These are phyloP conservation scores for Tricholoma terreum DNA, from an alignment of 768 basidiomycete genomes.

Conservation along the genomic window DNA sequence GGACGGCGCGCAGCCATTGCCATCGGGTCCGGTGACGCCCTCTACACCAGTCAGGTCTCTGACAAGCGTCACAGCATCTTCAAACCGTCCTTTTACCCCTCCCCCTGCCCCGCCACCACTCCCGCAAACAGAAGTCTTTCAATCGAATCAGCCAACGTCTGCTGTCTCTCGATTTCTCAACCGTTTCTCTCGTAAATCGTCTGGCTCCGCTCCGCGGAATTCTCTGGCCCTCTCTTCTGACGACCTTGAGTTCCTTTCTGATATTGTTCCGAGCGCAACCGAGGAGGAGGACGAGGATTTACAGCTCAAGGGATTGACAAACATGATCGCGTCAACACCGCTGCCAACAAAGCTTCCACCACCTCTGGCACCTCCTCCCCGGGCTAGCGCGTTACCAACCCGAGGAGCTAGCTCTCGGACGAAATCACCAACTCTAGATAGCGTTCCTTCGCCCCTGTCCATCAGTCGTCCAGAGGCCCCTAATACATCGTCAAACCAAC, in stretches of 20 bases:
- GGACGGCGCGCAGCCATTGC: conserved; percentile 13
- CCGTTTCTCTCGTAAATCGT: conserved; percentile 57
- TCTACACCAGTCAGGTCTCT: conserved; percentile 6
- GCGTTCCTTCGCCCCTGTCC: neutral
- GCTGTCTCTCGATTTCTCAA: conserved; percentile 82
- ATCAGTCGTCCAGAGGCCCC: neutral
- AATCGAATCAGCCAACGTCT: conserved; percentile 44
- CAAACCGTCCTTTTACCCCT: neutral
- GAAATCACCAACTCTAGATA: neutral
- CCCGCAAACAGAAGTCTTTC: conserved; percentile 15
- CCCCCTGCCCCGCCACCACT: conserved; percentile 10
- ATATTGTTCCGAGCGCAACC: conserved; percentile 55
- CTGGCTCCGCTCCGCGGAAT: conserved; percentile 36
- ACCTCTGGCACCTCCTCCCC: conserved; percentile 38
- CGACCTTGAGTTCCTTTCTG: conserved; percentile 80
- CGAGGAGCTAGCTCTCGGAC: neutral
- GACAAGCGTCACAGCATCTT: conserved; percentile 2
- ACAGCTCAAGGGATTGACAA: conserved; percentile 36
- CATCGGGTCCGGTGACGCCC: conserved; percentile 8
- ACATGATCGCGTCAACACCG: conserved; percentile 40
- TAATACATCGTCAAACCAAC: conserved; percentile 1
- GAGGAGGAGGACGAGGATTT: conserved; percentile 37
- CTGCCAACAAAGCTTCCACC: conserved; percentile 44
- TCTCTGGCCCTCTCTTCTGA: conserved; percentile 73
- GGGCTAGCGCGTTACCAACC: neutral